Evolutionary conservation across 2,329 filamentous ascomycete species (phyloP).

Genomic region (Fonsecaea erecta): DNA sequence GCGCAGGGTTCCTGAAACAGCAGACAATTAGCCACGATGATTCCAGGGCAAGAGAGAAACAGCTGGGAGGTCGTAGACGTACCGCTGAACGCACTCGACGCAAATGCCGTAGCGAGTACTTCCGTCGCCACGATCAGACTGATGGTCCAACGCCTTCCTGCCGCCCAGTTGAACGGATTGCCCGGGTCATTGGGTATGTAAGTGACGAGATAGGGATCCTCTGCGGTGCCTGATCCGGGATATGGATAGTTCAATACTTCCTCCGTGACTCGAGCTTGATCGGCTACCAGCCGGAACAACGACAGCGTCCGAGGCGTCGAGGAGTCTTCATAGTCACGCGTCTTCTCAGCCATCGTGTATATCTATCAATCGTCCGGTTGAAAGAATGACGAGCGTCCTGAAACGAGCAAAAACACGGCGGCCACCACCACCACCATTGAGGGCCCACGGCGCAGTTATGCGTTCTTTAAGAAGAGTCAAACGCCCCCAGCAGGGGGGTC

Average conservation of each 20-base stretch:
- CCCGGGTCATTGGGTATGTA: constrained; percentile 70
- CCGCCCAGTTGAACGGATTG: constrained; percentile 67
- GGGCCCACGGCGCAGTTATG: background rate
- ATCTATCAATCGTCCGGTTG: background rate
- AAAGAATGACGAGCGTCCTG: background rate
- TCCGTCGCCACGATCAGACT: constrained; percentile 67
- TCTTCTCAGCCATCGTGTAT: constrained; percentile 27
- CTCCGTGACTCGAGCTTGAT: constrained; percentile 63
- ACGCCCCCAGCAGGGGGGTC: background rate
- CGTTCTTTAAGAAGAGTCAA: background rate
- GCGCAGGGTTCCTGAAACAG: constrained; percentile 38
- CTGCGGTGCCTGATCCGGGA: constrained; percentile 65
- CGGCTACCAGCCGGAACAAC: constrained; percentile 59
- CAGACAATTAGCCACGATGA: background rate
- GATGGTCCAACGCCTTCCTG: constrained; percentile 67
- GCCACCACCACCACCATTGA: no score
- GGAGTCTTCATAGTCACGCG: constrained; percentile 17
- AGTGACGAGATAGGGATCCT: constrained; percentile 70
- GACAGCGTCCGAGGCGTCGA: constrained; percentile 32
- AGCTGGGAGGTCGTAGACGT: background rate
- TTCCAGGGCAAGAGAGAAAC: background rate
- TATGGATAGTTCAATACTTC: constrained; percentile 63
- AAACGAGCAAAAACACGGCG: background rate
- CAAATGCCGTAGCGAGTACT: constrained; percentile 71
- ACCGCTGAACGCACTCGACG: constrained; percentile 66